phyloP scores from a whole-genome alignment of 371 early-diverging fungal species.

The Gilbertella persicaria region DNA sequence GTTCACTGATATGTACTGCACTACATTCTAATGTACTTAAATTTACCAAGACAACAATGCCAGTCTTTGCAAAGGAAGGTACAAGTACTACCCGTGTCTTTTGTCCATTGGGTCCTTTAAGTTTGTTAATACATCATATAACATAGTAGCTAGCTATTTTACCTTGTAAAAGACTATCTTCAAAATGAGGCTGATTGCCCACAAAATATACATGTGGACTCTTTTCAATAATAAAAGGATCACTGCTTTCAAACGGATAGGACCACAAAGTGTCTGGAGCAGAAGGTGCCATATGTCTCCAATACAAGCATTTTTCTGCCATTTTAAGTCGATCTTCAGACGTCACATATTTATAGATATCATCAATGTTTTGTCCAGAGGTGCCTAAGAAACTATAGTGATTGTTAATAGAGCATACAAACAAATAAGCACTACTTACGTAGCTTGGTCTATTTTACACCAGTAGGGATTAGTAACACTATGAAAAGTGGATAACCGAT shows the following conservation, averaged over 20 bases:
- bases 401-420: background rate
- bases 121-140: background rate
- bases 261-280: constrained; percentile 94
- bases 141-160: background rate
- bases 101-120: constrained; percentile 51
- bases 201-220: constrained; percentile 86
- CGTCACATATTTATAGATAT: constrained; percentile 70
- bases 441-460: constrained; percentile 55
- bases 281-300: constrained; percentile 90
- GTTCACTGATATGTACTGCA: constrained; percentile 40
- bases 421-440: constrained; percentile 31
- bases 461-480: constrained; percentile 80
- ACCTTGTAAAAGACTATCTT: constrained; percentile 61
- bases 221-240: constrained; percentile 79
- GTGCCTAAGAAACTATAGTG: constrained; percentile 71
- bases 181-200: constrained; percentile 86
- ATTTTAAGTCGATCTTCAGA: constrained; percentile 62
- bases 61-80: constrained; percentile 65
- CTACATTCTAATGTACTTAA: constrained; percentile 63
- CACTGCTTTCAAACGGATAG: constrained; percentile 81
- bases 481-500: constrained; percentile 59
- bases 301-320: constrained; percentile 69
- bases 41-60: constrained; percentile 67
- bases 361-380: constrained; percentile 88
- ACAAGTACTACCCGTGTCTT: constrained; percentile 63